phyloP scores from a whole-genome alignment of 148 eudicot species.

The Mesembryanthemum crystallinum region DNA sequence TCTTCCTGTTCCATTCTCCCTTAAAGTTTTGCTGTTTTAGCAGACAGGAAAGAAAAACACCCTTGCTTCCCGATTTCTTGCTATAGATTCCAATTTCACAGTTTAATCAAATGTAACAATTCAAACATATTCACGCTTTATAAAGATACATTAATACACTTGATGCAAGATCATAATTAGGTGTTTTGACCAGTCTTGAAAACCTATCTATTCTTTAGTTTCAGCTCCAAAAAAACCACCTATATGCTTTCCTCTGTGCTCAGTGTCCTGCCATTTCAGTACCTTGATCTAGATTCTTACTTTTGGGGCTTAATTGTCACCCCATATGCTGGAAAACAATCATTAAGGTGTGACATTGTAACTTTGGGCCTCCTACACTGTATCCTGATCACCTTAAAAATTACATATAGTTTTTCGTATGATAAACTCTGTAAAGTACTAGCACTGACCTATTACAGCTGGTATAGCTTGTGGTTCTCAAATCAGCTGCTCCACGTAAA shows the following conservation, averaged over 20 bases:
- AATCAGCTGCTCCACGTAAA: slow-evolving; percentile 32
- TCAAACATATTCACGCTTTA: neutral
- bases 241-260: neutral
- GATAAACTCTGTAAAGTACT: neutral
- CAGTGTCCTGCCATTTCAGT: neutral
- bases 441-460: slow-evolving; percentile 16
- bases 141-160: neutral
- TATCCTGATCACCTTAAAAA: neutral
- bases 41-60: no score
- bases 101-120: neutral
- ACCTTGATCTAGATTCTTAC: neutral
- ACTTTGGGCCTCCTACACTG: neutral
- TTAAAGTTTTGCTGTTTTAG: neutral
- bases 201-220: neutral
- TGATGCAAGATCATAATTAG: neutral
- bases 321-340: no score
- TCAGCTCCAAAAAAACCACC: neutral
- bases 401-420: no score
- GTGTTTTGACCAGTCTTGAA: no score
- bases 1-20: no score
- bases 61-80: neutral
- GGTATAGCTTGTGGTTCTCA: slow-evolving; percentile 39
- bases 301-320: no score
- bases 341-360: neutral
- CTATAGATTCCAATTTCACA: neutral